A percentile compares a stretch with the other conserved stretches of the same genome.
Evolutionary conservation across 192 early-diverging fungal genomes (phyloP).

Genomic region (Umbelopsis sp.): DNA sequence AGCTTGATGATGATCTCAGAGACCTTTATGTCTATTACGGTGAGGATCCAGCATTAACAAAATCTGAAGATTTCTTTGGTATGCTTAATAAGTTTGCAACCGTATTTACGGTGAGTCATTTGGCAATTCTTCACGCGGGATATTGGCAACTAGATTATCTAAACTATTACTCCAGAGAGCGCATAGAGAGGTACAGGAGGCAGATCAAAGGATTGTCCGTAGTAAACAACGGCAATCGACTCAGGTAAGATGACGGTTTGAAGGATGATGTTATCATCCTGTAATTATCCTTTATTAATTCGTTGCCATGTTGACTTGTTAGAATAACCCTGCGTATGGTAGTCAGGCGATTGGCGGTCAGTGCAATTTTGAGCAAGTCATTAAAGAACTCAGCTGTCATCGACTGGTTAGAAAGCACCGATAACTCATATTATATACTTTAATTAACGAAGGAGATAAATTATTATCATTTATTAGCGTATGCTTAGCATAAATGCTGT

Average conservation of each 20-base stretch:
- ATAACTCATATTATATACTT: background rate
- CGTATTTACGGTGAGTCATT: constrained; percentile 43
- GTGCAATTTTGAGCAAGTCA: constrained; percentile 15
- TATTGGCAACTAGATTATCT: no score
- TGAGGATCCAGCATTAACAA: constrained; percentile 49
- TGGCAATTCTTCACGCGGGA: no score
- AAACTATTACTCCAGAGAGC: background rate
- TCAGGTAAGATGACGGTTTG: background rate
- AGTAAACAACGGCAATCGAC: background rate
- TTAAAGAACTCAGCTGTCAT: constrained; percentile 12
- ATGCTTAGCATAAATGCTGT: no score
- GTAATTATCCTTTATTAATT: background rate
- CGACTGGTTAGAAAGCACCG: constrained; percentile 10
- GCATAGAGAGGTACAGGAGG: background rate
- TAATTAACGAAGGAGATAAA: no score
- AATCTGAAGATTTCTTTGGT: constrained; percentile 60
- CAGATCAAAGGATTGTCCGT: background rate
- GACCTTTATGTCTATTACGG: constrained; percentile 52
- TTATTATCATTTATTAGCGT: no score
- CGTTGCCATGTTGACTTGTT: no score
- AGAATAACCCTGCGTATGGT: background rate
- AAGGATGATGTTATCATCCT: background rate
- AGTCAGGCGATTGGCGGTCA: background rate
- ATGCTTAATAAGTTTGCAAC: constrained; percentile 50
- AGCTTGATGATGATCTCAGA: constrained; percentile 48